Evolutionary conservation across 345 rosid genomes (phyloP).

Genomic region (Eucalyptus marginata): DNA sequence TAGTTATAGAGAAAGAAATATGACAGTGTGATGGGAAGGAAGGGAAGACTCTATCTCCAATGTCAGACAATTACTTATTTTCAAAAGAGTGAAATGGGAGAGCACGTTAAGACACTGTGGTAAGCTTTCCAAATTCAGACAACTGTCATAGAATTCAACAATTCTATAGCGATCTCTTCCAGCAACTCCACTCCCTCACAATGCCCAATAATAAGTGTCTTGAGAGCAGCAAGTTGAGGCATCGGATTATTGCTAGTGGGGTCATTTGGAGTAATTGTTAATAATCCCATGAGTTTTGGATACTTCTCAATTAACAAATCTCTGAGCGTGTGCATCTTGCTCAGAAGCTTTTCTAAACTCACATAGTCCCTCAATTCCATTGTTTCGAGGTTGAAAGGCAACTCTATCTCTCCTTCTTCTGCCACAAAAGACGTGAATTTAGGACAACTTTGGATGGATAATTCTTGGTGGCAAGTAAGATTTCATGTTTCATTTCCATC

Average conservation of each 20-base stretch:
- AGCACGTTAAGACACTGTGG: not conserved
- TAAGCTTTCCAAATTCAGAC: no score
- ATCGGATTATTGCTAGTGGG: no score
- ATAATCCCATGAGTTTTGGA: not conserved
- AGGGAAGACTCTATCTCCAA: not conserved
- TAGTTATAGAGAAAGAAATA: not conserved
- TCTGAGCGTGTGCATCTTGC: not conserved
- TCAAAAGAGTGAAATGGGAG: not conserved
- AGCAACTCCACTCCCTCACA: not conserved
- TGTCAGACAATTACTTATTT: not conserved
- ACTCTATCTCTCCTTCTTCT: not conserved
- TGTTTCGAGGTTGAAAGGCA: not conserved
- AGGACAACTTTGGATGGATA: not conserved
- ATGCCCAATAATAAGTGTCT: not conserved
- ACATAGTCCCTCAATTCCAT: not conserved
- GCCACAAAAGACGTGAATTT: not conserved
- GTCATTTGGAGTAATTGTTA: not conserved
- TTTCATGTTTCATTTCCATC: not conserved
- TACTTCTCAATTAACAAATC: not conserved
- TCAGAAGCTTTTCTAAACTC: not conserved
- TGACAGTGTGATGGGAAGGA: not conserved
- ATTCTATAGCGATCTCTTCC: not conserved
- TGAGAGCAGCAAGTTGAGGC: not conserved
- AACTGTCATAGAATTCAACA: accelerated
- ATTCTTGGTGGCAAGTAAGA: not conserved